phyloP scores from a whole-genome alignment of 2,329 filamentous ascomycete species.

The Aspergillus ruber region DNA sequence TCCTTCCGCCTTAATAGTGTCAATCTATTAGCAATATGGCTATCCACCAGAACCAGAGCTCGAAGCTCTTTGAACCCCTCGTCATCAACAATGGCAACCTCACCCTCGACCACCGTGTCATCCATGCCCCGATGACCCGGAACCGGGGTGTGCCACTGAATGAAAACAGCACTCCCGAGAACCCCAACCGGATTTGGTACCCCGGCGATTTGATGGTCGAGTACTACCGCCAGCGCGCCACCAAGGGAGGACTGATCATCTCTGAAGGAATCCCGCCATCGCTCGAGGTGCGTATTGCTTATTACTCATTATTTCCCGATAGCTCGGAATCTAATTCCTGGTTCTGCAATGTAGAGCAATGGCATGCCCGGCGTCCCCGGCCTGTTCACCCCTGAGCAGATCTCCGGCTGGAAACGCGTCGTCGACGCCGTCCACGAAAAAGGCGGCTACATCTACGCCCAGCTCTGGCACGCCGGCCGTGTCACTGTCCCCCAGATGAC shows the following conservation, averaged over 20 bases:
- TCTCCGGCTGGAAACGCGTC: constrained; percentile 46
- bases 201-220: constrained; percentile 37
- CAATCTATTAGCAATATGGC: constrained; percentile 13
- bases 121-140: constrained; percentile 49
- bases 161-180: constrained; percentile 38
- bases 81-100: constrained; percentile 43
- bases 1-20: background rate
- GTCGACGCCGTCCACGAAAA: constrained; percentile 47
- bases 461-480: constrained; percentile 43
- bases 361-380: constrained; percentile 33
- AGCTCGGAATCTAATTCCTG: background rate
- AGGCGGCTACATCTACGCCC: constrained; percentile 42
- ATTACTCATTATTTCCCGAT: constrained; percentile 13
- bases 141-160: constrained; percentile 46
- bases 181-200: constrained; percentile 45
- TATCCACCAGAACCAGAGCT: constrained; percentile 18
- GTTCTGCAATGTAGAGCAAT: constrained; percentile 24
- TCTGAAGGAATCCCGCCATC: constrained; percentile 33
- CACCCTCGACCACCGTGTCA: constrained; percentile 46
- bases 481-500: constrained; percentile 38
- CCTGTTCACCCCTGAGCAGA: constrained; percentile 34
- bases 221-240: constrained; percentile 36
- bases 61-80: constrained; percentile 40
- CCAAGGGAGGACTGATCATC: constrained; percentile 31
- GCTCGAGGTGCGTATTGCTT: constrained; percentile 30